phyloP scores from a whole-genome alignment of 345 rosid species.

The Gossypium ekmanianum region DNA sequence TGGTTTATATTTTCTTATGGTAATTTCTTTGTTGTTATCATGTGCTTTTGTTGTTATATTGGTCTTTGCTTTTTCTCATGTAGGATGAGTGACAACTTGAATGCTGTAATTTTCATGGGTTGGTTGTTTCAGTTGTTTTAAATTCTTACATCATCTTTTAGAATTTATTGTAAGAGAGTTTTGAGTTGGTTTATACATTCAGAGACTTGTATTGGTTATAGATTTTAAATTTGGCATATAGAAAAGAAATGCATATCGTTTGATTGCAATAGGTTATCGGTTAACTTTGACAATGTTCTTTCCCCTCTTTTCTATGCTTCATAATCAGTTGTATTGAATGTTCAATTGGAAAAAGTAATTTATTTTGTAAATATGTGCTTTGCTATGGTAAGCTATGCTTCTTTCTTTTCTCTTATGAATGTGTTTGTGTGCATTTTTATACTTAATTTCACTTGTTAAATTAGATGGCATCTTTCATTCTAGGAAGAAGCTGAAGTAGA shows the following conservation, averaged over 20 bases:
- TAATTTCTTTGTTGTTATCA: not conserved
- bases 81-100: not conserved
- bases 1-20: not conserved
- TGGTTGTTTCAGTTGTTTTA: not conserved
- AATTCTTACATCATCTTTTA: not conserved
- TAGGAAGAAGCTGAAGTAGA: slow-evolving; percentile 44
- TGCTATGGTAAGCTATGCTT: not conserved
- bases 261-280: not conserved
- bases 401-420: not conserved
- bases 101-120: not conserved
- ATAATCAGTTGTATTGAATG: no score
- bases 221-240: not conserved
- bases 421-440: not conserved
- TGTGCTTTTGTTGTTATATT: not conserved
- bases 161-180: not conserved
- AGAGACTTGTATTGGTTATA: not conserved
- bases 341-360: not conserved
- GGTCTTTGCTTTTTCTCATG: not conserved
- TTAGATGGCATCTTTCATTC: not conserved
- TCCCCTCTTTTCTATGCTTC: not conserved
- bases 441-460: not conserved
- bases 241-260: not conserved
- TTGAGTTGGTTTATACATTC: not conserved
- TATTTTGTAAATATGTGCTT: not conserved
- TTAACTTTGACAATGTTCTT: not conserved